Base-by-base conservation (phyloP, 495 filamentous ascomycete genomes). In the Annulohypoxylon stygium region DNA sequence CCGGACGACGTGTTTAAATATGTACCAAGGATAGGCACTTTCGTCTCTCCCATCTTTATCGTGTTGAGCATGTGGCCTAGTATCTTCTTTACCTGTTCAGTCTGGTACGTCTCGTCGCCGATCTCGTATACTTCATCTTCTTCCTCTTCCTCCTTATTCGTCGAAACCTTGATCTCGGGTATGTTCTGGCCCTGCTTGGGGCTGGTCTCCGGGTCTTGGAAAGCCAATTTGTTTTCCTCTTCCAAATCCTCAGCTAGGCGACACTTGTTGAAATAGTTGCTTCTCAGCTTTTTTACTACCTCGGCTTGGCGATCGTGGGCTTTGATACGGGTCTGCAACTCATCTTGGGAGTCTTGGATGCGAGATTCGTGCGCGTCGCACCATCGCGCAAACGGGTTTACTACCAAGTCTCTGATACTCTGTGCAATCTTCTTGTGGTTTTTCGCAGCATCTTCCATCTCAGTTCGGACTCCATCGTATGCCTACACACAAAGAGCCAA, bases 211-310 rank as follows among this genome's bases (percentile, higher is more conserved):
- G 95, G 93, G 69, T 93, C 93, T 77, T 98, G 93, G 79, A 98
- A 98, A 34, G 93, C 95, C 11, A 99, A 88, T 81, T 98, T 98
- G 78, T 97, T 97, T 86, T 99, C 96, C 81, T 99, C 96, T 75
- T 98, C 97, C 61, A 98, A 81, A 77, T 99, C 96, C 80, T 99
- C 96, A 6, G 98, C 90, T 48, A 97, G 87, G 51, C 96, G 92
- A 76, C 96, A 99, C 82, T 98, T 98, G 84, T 97, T 98, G 88
- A 97, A 99, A 81, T 99, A 99, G 70, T 91, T 89, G 76, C 94
- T 98, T 48, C 97, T 90, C 68, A 97, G 86, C 83, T 98, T 97
- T 84, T 93, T 93, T 36, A 97, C 93, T 25, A 87, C 78, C 61
- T 98, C 97, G 47, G 91, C 91, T 80, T 98, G 97, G 74, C 93